Conservation (phyloP, 768 basidiomycete genomes). For the Fomitopsis pulvina region DNA sequence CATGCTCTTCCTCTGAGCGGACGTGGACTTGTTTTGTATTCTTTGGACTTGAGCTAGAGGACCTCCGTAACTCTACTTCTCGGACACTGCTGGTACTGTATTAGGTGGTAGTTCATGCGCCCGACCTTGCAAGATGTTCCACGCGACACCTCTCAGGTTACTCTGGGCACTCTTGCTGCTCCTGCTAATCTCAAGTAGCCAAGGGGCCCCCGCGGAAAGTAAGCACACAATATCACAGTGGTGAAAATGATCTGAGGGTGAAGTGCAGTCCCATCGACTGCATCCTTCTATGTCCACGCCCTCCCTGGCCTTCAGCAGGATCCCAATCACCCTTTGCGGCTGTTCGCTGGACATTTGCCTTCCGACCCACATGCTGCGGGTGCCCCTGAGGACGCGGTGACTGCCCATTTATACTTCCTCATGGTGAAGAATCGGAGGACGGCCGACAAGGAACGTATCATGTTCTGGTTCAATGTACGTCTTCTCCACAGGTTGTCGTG, state of each 20-base stretch:
- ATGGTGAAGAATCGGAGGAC: constrained; percentile 79
- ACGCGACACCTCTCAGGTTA: constrained; percentile 7
- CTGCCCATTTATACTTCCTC: constrained; percentile 82
- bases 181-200: constrained; percentile 1
- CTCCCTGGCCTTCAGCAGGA: constrained; percentile 77
- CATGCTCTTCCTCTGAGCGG: background rate
- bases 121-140: constrained; percentile 4
- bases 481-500: background rate
- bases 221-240: background rate
- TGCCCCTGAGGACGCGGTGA: constrained; percentile 51
- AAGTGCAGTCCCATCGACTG: constrained; percentile 66
- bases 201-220: constrained; percentile 25
- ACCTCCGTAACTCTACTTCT: no score
- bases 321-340: constrained; percentile 59
- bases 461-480: constrained; percentile 96
- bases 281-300: constrained; percentile 74
- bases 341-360: constrained; percentile 82
- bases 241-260: background rate
- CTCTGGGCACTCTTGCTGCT: constrained; percentile 10
- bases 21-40: background rate
- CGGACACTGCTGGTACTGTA: background rate
- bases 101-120: background rate
- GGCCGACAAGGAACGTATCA: constrained; percentile 84
- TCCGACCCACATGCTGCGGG: constrained; percentile 59
- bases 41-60: no score